These are phyloP conservation scores for Poronia punctata DNA, from an alignment of 495 filamentous ascomycete genomes.

Conservation along the genomic window DNA sequence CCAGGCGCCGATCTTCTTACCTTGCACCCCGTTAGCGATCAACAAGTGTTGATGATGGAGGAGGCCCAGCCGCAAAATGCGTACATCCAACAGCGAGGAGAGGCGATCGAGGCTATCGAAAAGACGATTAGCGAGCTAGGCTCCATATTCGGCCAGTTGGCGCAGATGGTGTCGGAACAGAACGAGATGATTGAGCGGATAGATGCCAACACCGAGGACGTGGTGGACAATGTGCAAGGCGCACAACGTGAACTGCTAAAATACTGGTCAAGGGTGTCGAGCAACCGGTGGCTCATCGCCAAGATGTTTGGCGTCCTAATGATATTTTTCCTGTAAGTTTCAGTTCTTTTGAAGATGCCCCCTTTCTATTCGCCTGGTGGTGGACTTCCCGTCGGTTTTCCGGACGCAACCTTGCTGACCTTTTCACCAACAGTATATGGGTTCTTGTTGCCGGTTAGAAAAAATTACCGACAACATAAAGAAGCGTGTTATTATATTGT, in stretches of 20 bases:
- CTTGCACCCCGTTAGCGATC: conserved; percentile 79
- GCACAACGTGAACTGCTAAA: conserved; percentile 92
- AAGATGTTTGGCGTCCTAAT: conserved; percentile 95
- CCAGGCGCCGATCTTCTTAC: conserved; percentile 68
- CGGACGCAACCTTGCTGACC: conserved; percentile 1
- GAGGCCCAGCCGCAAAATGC: conserved; percentile 77
- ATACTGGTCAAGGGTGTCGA: conserved; percentile 89
- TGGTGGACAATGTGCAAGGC: conserved; percentile 94
- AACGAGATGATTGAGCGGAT: conserved; percentile 90
- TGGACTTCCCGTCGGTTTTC: no score
- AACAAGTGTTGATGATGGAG: conserved; percentile 92
- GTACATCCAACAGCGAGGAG: conserved; percentile 88
- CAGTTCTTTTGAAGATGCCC: no score
- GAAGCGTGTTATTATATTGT: conserved; percentile 1
- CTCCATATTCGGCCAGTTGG: conserved; percentile 94
- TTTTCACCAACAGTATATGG: conserved; percentile 24
- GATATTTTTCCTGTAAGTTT: conserved; percentile 46
- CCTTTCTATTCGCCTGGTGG: no score
- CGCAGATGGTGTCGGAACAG: conserved; percentile 95
- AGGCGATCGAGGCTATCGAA: conserved; percentile 96
- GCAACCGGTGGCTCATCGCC: conserved; percentile 92
- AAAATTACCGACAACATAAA: neutral
- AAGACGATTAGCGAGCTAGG: conserved; percentile 90
- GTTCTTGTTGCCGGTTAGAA: conserved; percentile 31
- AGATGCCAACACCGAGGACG: conserved; percentile 83